These are phyloP conservation scores for Balakata baccata DNA, from an alignment of 345 rosid genomes.

Conservation along the genomic window DNA sequence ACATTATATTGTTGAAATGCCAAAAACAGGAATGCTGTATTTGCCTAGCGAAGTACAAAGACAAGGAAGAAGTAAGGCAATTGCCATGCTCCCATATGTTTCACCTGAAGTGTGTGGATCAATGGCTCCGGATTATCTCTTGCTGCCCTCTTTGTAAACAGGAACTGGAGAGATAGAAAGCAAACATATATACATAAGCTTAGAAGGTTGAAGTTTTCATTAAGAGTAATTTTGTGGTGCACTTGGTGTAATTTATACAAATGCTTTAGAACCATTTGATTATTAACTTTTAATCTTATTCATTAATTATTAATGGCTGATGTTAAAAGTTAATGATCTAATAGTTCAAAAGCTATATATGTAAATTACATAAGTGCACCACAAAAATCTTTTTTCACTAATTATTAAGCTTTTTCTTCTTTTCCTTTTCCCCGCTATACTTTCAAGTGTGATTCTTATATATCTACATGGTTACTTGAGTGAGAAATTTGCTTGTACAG, in stretches of 20 bases:
- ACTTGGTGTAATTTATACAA: too few relatives aligned
- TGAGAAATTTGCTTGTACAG: conserved; percentile 37
- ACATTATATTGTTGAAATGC: not conserved
- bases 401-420: not conserved
- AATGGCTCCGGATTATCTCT: conserved; percentile 90
- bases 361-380: too few relatives aligned
- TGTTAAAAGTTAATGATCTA: too few relatives aligned
- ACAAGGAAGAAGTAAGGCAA: conserved; percentile 79
- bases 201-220: not conserved
- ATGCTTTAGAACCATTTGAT: too few relatives aligned
- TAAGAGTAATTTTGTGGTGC: too few relatives aligned
- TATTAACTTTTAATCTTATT: too few relatives aligned
- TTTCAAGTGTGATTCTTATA: conserved; percentile 16
- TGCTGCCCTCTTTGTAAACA: conserved; percentile 97
- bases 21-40: conserved; percentile 84
- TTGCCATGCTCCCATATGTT: conserved; percentile 90
- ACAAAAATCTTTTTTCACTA: too few relatives aligned
- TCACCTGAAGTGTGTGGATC: conserved; percentile 92
- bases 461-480: conserved; percentile 34
- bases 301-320: too few relatives aligned
- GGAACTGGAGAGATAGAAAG: conserved; percentile 60
- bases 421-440: not conserved
- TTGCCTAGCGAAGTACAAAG: conserved; percentile 79
- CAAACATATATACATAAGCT: not conserved
- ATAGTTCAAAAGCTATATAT: too few relatives aligned